Evolutionary conservation across 2,329 filamentous ascomycete genomes (phyloP), one percentile per base, ranked within the genome.

Genomic region (Aspergillus nomiae): DNA sequence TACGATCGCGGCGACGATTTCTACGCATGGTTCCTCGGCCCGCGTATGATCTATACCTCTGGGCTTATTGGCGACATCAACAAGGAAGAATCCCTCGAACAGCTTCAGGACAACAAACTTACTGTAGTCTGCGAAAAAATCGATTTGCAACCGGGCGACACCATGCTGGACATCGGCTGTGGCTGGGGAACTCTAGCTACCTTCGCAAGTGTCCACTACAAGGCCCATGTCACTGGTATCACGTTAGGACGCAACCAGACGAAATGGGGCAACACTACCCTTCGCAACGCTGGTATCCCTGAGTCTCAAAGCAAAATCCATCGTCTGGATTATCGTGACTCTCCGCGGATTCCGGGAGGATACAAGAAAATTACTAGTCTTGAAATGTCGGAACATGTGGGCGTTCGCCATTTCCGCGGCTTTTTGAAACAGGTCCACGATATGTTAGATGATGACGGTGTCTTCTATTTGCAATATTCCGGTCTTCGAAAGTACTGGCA

Each of bases 331-430:
- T 99, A 98, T 85, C 92, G 95, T 74, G 95, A 98, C 75, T 93
- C 95, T 69, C 92, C 92, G 32, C 86, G 91, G 26, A 89, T 92
- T 21, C 82, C 90, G 71, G 90, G 90, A 67, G 85, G 86, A 63
- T 98, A 94, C 85, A 88, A 96, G 81, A 96, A 97, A 84, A 97
- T 98, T 75, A 97, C 94, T 71, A 96, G 92, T 80, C 88, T 98
- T 60, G 95, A 99, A 81, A 98, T 98, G 95, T 94, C 92, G 60
- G 95, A 98, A 85, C 95, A 99, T 82, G 95, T 98, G 71, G 95
- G 95, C 82, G 91, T 98, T 65, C 91, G 93, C 69, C 91, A 97
- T 81, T 90, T 98, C 75, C 82, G 84, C 63, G 81, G 82, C 66
- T 98, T 99, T 85, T 83, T 94, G 72, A 87, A 85, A 72, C 94